Evolutionary conservation across 306 rosid species (phyloP), one percentile per base, ranked within the genome.

Genomic region (Cucumis cinereus): DNA sequence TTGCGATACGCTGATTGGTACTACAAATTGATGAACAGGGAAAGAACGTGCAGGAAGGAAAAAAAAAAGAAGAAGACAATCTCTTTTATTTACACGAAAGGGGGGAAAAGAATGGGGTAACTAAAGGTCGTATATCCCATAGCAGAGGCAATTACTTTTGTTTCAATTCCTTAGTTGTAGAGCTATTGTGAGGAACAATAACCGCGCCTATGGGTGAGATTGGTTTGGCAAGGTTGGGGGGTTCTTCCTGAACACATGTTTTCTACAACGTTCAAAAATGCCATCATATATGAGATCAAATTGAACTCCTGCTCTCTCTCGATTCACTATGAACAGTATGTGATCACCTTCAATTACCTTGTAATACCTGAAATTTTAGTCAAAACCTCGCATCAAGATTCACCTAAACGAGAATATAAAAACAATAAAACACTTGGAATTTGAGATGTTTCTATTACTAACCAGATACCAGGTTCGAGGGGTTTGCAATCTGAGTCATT

Each of bases 251-350:
- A 89, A 92, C 30, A 80, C 97, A 78, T 95, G 97, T 62, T 92
- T 92, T 81, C 99, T 90, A 87, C 99, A 95, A 8, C 98, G 92
- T 86, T 92, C 88, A 52, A 95, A 95, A 81, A 95, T 95, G 57
- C 96, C 85, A 75, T 95, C 93, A 59, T 95, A 95, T 79, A 95
- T 83, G 17, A 92, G 68, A 77, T 95, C 99, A 84, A 95, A 95
- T 59, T 92, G 87, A 76, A 95, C 91, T 73, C 99, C 99, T 15
- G 98, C 99, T 87, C 99, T 90, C 84, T 92, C 99, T 33, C 98
- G 64, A 30, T 95, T 95, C 61, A 95, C 79, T 40, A 95, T 85
- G 87, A 92, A 95, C 53, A 84, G 54, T 38, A 95, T 74, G 83
- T 95, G 99, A 85, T 95, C 99, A 23, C 91, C 99, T 77, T 92